These are phyloP conservation scores for Xylaria acuta DNA, from an alignment of 495 filamentous ascomycete species.

Conservation along the genomic window DNA sequence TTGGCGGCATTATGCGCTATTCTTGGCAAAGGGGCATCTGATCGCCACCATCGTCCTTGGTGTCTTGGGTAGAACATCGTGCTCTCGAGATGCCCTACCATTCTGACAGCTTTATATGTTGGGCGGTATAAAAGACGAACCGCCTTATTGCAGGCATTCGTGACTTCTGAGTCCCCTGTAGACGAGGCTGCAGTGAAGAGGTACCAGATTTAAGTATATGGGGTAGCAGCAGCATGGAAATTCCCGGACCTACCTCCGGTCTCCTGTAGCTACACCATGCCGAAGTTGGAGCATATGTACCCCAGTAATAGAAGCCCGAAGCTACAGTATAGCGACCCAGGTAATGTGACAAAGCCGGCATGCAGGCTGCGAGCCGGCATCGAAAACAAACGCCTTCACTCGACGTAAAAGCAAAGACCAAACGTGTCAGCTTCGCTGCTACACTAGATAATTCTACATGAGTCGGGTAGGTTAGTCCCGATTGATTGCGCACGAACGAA, in stretches of 20 bases:
- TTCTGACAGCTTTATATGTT: neutral
- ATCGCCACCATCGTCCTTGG: neutral
- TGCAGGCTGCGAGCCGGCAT: conserved; percentile 14
- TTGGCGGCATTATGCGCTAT: conserved; percentile 24
- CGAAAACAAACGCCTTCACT: neutral
- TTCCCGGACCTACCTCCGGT: neutral
- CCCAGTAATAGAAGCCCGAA: conserved; percentile 8
- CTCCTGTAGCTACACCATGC: neutral
- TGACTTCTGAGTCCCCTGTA: neutral
- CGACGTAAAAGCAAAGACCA: neutral
- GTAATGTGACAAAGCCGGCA: conserved; percentile 11
- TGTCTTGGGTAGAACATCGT: neutral
- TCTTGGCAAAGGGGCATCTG: conserved; percentile 9
- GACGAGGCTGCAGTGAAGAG: conserved; percentile 10
- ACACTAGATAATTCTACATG: neutral
- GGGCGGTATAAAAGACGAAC: neutral
- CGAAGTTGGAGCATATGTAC: neutral
- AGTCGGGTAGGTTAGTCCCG: neutral
- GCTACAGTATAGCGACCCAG: conserved; percentile 3
- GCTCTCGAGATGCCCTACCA: neutral
- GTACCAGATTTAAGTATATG: neutral
- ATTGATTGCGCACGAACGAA: neutral
- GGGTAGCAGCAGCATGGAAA: neutral
- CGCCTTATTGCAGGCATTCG: neutral
- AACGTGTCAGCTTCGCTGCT: neutral